Evolutionary conservation across 345 rosid genomes (phyloP).

Genomic region (Viola odorata): DNA sequence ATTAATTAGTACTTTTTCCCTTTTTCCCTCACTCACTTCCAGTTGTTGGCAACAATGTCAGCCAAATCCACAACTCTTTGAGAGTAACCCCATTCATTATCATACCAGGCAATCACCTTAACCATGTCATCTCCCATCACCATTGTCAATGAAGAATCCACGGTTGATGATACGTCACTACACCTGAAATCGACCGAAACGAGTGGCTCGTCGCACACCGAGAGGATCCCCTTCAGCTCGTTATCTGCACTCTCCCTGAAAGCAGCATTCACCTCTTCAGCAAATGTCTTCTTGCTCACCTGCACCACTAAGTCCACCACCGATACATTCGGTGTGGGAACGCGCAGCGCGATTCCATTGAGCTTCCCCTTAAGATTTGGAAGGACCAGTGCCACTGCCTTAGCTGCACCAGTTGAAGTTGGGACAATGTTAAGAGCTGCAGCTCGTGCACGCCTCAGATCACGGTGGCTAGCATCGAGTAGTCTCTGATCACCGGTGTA

Average conservation of each 20-base stretch:
- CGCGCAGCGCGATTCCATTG: conserved; percentile 92
- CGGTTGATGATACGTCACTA: conserved; percentile 74
- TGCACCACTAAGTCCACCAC: conserved; percentile 92
- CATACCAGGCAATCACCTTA: conserved; percentile 97
- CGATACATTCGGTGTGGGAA: conserved; percentile 93
- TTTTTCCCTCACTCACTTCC: conserved; percentile 85
- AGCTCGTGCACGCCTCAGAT: conserved; percentile 91
- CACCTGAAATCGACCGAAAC: conserved; percentile 95
- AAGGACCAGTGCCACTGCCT: conserved; percentile 92
- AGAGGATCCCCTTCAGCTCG: conserved; percentile 74
- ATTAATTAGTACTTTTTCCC: no score
- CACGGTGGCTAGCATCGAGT: conserved; percentile 93
- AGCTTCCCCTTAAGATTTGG: conserved; percentile 90
- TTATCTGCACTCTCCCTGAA: conserved; percentile 79
- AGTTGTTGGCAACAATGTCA: conserved; percentile 76
- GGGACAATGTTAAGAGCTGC: conserved; percentile 96
- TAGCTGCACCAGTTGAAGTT: conserved; percentile 93
- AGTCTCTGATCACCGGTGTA: conserved; percentile 97
- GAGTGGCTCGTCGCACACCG: conserved; percentile 90
- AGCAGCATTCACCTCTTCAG: conserved; percentile 90
- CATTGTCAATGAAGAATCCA: conserved; percentile 87
- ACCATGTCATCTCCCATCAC: conserved; percentile 99
- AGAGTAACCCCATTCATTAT: conserved; percentile 98
- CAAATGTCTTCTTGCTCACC: conserved; percentile 85
- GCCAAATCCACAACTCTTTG: conserved; percentile 98